phyloP scores from a whole-genome alignment of 768 basidiomycete species.

The Rossbeevera mucosa region DNA sequence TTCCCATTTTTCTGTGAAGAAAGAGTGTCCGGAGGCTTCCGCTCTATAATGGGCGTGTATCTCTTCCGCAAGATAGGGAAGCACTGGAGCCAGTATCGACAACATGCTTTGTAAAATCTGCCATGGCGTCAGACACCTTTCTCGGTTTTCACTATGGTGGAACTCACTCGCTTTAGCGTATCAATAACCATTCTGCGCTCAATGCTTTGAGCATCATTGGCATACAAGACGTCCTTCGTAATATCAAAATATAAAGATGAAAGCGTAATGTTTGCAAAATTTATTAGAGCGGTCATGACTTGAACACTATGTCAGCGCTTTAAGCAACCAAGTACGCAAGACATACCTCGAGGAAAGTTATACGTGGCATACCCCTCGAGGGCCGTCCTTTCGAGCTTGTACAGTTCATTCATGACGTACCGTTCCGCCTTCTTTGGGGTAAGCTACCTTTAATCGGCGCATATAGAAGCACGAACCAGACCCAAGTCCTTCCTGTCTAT shows the following conservation, averaged over 20 bases:
- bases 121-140: neutral
- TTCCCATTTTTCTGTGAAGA: slow-evolving; percentile 70
- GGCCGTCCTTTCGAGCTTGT: slow-evolving; percentile 62
- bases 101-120: slow-evolving; percentile 68
- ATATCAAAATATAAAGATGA: slow-evolving; percentile 92
- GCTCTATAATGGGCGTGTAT: slow-evolving; percentile 42
- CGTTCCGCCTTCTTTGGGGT: slow-evolving; percentile 59
- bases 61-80: slow-evolving; percentile 91
- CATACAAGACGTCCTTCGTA: slow-evolving; percentile 87
- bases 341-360: slow-evolving; percentile 77
- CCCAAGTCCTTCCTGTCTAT: slow-evolving; percentile 45
- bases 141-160: neutral
- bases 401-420: slow-evolving; percentile 83
- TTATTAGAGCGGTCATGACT: slow-evolving; percentile 70
- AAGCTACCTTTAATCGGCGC: neutral
- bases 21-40: slow-evolving; percentile 38
- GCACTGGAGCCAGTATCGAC: slow-evolving; percentile 73
- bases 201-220: slow-evolving; percentile 45
- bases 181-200: slow-evolving; percentile 64
- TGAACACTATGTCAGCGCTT: slow-evolving; percentile 6
- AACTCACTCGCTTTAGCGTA: slow-evolving; percentile 62
- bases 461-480: slow-evolving; percentile 45
- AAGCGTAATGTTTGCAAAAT: slow-evolving; percentile 78
- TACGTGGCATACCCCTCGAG: slow-evolving; percentile 65
- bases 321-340: too few species aligned